Evolutionary conservation across 1,139 yeast genomes (phyloP).

Genomic region (Magnusiomyces ingens): DNA sequence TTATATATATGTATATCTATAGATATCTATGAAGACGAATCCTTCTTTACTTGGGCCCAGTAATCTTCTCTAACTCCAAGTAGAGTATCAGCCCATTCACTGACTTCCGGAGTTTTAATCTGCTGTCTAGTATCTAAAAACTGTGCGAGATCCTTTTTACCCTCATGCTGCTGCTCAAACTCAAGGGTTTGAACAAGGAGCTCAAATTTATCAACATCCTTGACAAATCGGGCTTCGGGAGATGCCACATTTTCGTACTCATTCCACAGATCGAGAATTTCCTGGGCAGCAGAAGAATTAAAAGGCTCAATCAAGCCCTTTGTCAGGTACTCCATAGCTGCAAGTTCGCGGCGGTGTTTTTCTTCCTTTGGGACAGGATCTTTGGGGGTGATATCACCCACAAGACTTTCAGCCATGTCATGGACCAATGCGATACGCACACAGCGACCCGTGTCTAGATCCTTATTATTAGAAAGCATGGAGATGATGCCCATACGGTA

Average conservation of each 20-base stretch:
- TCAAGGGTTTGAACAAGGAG: constrained; percentile 87
- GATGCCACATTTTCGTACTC: constrained; percentile 84
- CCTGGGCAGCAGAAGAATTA: constrained; percentile 56
- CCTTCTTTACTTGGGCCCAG: constrained; percentile 26
- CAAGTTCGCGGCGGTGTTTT: constrained; percentile 76
- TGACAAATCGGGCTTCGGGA: constrained; percentile 80
- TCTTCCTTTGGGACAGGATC: constrained; percentile 61
- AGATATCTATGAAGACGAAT: too few species aligned
- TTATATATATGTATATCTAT: too few species aligned
- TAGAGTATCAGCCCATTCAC: constrained; percentile 62
- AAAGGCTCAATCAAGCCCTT: constrained; percentile 33
- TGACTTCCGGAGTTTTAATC: constrained; percentile 68
- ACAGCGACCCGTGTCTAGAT: constrained; percentile 49
- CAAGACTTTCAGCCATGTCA: constrained; percentile 89
- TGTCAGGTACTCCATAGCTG: constrained; percentile 62
- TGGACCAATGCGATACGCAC: constrained; percentile 83
- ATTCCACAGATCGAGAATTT: constrained; percentile 69
- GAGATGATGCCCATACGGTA: constrained; percentile 87
- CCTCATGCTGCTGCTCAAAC: constrained; percentile 60
- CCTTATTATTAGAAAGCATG: constrained; percentile 56
- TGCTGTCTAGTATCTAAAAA: constrained; percentile 58
- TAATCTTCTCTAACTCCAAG: constrained; percentile 49
- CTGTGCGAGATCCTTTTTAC: constrained; percentile 53
- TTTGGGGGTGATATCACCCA: constrained; percentile 91
- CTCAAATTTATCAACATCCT: constrained; percentile 92